Conservation (phyloP, 768 basidiomycete species). For the Termitomyces heimii region DNA sequence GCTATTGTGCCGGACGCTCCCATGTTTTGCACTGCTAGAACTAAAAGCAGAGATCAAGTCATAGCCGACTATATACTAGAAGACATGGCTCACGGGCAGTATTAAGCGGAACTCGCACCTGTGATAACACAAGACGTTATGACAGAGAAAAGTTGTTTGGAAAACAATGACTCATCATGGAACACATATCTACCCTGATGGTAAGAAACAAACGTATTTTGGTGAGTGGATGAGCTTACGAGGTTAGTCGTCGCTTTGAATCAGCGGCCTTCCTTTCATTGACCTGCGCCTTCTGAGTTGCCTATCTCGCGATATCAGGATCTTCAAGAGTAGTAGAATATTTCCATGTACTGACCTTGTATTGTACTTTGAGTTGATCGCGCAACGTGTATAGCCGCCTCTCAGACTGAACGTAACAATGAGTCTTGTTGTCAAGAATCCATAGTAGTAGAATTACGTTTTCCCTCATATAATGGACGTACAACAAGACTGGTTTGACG, state of each 20-base stretch:
- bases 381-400: constrained; percentile 63
- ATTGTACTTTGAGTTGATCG: constrained; percentile 73
- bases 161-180: constrained; percentile 52
- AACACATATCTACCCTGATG: constrained; percentile 53
- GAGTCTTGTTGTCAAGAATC: neutral
- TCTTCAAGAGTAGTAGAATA: neutral
- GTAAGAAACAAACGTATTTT: neutral
- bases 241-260: constrained; percentile 75
- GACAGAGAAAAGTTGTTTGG: constrained; percentile 6
- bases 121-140: constrained; percentile 22
- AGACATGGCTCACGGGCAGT: constrained; percentile 48
- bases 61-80: neutral
- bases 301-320: constrained; percentile 31
- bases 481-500: constrained; percentile 55
- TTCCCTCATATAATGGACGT: constrained; percentile 65
- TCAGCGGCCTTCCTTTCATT: constrained; percentile 74
- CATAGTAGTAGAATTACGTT: constrained; percentile 30
- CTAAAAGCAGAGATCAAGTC: constrained; percentile 16
- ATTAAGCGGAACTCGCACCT: constrained; percentile 79
- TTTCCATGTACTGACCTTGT: constrained; percentile 31
- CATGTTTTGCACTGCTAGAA: constrained; percentile 91
- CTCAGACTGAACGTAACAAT: constrained; percentile 41
- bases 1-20: constrained; percentile 70
- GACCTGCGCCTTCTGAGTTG: constrained; percentile 72
- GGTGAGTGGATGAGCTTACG: constrained; percentile 38